Base-by-base conservation (phyloP, 2,329 filamentous ascomycete species). In the Ophiostoma sp. region DNA sequence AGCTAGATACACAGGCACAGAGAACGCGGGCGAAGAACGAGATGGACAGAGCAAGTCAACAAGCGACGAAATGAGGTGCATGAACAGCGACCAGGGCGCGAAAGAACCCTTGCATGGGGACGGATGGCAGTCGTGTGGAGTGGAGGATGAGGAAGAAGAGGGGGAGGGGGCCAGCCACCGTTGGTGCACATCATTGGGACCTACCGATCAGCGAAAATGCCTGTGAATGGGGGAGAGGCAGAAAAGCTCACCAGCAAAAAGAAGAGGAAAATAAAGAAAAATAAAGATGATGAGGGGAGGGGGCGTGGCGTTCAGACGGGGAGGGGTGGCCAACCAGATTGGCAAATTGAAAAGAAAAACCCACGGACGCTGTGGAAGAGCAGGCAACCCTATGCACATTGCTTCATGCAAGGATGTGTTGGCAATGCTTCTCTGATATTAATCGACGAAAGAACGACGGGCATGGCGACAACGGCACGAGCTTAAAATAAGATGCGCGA, bases 331-430 rank as follows among this genome's bases (percentile, higher is more conserved):
- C 17, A 61, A 52, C 57, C 45, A 57, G 66, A 64, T 48, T 61
- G 50, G 36, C 59, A 33, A 19, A 66, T 66, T 69, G 39, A n/a
- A 72, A 22, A 70, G 57, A 31, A 66, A 15, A 42, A 9, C n/a
- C 33, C 82, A 59, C 66, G 50, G 69, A 78, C 81, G 82, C 82
- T 36, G 61, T 42, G 59, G 59, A 39, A 72, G 36, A 33, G 66
- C 57, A 36, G n/a, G 66, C 66, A 59, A 71, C 64, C 72, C 33
- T 74, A 69, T 52, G 64, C 64, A 72, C 70, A 74, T 71, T 55
- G 82, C 45, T 84, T 86, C 86, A 92, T 91, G 91, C 90, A 92
- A 82, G 89, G 90, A 92, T 92, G 91, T 90, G 90, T 88, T 92
- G 91, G 89, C 90, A 92, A 82, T 79, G 84, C 78, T 79, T 83